A percentile compares a stretch with the other conserved stretches of the same genome.
Evolutionary conservation across 495 filamentous ascomycete genomes (phyloP).

Genomic region (Trichoderma erinaceum): DNA sequence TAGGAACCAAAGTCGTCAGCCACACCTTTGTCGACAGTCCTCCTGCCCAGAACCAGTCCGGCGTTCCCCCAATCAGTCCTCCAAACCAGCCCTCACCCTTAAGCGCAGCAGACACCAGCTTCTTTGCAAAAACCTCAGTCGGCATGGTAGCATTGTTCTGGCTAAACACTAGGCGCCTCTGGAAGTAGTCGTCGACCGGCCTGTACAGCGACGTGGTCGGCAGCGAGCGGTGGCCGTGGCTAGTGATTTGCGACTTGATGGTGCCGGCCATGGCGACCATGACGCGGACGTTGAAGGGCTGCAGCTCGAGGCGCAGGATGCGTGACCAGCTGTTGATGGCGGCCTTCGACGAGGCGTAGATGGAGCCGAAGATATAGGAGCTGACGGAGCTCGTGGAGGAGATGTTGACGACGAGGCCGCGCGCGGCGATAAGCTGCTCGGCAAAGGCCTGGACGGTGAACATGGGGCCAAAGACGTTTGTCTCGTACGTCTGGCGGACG

Average conservation of each 20-base stretch:
- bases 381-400: constrained; percentile 43
- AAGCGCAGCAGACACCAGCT: constrained; percentile 33
- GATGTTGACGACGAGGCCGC: constrained; percentile 52
- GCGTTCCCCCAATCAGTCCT: constrained; percentile 34
- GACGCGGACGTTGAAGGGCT: constrained; percentile 49
- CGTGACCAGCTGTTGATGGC: constrained; percentile 46
- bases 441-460: constrained; percentile 50
- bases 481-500: constrained; percentile 52
- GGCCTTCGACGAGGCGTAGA: constrained; percentile 50
- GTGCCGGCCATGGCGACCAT: constrained; percentile 48
- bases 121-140: constrained; percentile 34
- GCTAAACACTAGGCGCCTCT: constrained; percentile 38
- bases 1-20: constrained; percentile 22
- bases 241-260: constrained; percentile 41
- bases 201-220: constrained; percentile 38
- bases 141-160: constrained; percentile 38
- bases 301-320: constrained; percentile 47
- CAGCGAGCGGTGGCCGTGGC: constrained; percentile 31
- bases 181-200: constrained; percentile 34
- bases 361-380: constrained; percentile 41
- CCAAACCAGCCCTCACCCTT: constrained; percentile 32
- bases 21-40: constrained; percentile 32
- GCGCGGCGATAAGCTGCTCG: constrained; percentile 44
- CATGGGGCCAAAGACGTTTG: constrained; percentile 57
- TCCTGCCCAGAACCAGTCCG: constrained; percentile 45